Evolutionary conservation across 202 grass and related monocot species (phyloP).

Genomic region (Setaria italica): DNA sequence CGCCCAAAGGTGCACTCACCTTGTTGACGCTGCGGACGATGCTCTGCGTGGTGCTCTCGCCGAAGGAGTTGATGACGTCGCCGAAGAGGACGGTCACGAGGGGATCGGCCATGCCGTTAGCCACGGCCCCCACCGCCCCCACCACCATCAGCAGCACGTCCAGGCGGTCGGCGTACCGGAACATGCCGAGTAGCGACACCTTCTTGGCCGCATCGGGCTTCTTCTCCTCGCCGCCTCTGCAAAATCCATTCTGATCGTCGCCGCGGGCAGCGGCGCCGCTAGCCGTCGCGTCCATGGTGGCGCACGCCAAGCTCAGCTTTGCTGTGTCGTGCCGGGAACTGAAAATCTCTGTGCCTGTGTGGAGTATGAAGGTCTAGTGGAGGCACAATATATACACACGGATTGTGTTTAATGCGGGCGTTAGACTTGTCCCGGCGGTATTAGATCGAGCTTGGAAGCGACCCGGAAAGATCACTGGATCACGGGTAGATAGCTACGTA

Average conservation of each 20-base stretch:
- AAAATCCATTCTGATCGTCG: not conserved
- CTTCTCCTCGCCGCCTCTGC: not conserved
- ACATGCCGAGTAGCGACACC: slow-evolving; percentile 59
- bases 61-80: slow-evolving; percentile 63
- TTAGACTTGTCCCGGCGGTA: not conserved
- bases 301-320: slow-evolving; percentile 18
- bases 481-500: not conserved
- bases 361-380: not conserved
- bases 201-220: slow-evolving; percentile 29
- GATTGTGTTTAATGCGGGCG: not conserved
- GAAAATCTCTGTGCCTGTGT: not conserved
- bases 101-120: slow-evolving; percentile 60
- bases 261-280: not conserved
- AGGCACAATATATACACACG: slow-evolving; percentile 31
- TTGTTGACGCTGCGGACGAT: slow-evolving; percentile 50
- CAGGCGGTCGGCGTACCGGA: slow-evolving; percentile 62
- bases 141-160: slow-evolving; percentile 64
- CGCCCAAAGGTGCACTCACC: slow-evolving; percentile 14
- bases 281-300: slow-evolving; percentile 34
- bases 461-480: slow-evolving; percentile 25
- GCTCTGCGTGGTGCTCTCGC: slow-evolving; percentile 28
- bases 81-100: slow-evolving; percentile 68
- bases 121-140: slow-evolving; percentile 58
- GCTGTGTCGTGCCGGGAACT: slow-evolving; percentile 19
- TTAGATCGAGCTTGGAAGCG: slow-evolving; percentile 10